Percentiles rank a stretch among this genome's conserved stretches.
phyloP scores from a whole-genome alignment of 345 rosid genomes.

The Hibiscus trionum region DNA sequence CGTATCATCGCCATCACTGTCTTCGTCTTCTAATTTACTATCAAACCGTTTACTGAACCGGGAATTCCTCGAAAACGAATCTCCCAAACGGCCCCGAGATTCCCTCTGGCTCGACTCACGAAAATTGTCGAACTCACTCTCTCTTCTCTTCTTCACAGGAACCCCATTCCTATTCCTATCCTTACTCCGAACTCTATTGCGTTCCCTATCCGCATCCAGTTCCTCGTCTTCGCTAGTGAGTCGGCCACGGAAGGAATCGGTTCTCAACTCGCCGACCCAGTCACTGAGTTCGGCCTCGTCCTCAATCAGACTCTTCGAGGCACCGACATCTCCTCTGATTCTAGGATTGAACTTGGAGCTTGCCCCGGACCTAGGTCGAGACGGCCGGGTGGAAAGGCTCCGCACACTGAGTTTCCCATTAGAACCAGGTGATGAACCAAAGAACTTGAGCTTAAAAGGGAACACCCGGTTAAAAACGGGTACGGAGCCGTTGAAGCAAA shows the following conservation, averaged over 20 bases:
- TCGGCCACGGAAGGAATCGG: constrained; percentile 28
- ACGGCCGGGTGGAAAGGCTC: constrained; percentile 31
- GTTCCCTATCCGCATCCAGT: constrained; percentile 24
- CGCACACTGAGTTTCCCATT: constrained; percentile 18
- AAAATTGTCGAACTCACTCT: constrained; percentile 24
- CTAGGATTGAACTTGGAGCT: constrained; percentile 22
- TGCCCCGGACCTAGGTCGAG: constrained; percentile 24
- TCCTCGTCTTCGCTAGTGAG: constrained; percentile 32
- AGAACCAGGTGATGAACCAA: constrained; percentile 14
- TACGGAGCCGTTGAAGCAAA: constrained; percentile 22
- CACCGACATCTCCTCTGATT: constrained; percentile 25
- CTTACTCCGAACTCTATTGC: constrained; percentile 21
- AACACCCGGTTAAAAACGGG: constrained; percentile 29
- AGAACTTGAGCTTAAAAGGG: constrained; percentile 35
- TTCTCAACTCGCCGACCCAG: constrained; percentile 61
- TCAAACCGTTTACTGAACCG: constrained; percentile 16
- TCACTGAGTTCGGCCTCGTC: constrained; percentile 89
- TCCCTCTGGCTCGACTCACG: constrained; percentile 32
- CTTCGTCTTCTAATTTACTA: constrained; percentile 7
- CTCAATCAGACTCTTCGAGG: constrained; percentile 65
- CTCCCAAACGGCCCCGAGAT: constrained; percentile 9
- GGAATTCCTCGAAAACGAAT: constrained; percentile 18
- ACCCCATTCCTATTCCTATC: constrained; percentile 14
- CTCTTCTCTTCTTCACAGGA: constrained; percentile 28
- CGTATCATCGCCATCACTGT: not conserved